These are phyloP conservation scores for Fraxinus baroniana DNA, from an alignment of 305 asterid genomes.

Conservation along the genomic window DNA sequence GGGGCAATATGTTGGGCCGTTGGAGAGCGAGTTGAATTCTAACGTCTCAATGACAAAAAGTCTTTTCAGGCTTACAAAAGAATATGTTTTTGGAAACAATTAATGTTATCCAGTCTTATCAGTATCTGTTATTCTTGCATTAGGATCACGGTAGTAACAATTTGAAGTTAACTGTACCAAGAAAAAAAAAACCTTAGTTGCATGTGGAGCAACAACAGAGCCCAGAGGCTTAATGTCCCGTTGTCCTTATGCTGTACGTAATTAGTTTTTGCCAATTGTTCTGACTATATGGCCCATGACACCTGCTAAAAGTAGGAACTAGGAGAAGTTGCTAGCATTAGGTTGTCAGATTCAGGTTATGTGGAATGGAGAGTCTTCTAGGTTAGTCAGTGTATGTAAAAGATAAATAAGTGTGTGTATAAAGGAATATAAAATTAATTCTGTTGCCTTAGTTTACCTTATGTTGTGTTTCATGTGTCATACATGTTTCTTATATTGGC, in stretches of 20 bases:
- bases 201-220: neutral
- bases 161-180: neutral
- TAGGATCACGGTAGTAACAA: neutral
- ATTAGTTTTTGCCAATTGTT: neutral
- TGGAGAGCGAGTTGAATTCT: neutral
- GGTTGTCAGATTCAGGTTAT: neutral
- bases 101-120: neutral
- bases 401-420: neutral
- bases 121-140: neutral
- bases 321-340: neutral
- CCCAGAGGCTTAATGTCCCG: neutral
- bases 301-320: neutral
- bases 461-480: neutral
- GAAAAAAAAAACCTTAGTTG: neutral
- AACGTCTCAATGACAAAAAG: neutral
- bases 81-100: neutral
- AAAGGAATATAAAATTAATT: neutral
- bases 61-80: neutral
- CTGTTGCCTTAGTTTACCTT: neutral
- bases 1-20: neutral
- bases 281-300: neutral
- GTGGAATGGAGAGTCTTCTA: neutral
- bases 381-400: neutral
- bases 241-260: neutral
- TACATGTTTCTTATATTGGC: neutral